Evolutionary conservation across 257 asterid genomes (phyloP), one percentile per base, ranked within the genome.

Genomic region (Asclepias syriaca): DNA sequence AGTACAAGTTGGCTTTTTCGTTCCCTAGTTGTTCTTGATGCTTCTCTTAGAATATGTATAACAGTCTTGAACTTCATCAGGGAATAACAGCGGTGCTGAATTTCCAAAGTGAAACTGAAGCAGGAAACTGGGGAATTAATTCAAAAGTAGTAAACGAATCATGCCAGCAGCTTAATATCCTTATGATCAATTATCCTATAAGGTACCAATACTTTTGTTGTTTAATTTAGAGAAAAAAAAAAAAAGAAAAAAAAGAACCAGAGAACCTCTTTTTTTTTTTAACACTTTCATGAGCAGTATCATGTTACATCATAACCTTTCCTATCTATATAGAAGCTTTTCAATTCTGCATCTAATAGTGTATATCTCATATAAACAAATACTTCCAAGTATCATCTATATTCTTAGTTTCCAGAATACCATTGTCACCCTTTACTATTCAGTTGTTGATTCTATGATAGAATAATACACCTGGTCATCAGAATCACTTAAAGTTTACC

Each of bases 1-100:
- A 55, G 39, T 39, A n/a, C 46, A 24, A 40, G 5, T n/a, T 66
- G 56, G 60, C 11, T 65, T 3, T n/a, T 11, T 3, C 19, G 19
- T 0, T 49, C 21, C 32, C 51, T 27, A 50, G 24, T 15, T n/a
- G n/a, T n/a, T 75, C 63, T 50, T 74, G 51, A 75, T 72, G 74
- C 75, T 79, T 66, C 55, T 40, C n/a, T 56, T 77, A 66, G 78
- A 75, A 71, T 27, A 64, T 64, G 69, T 74, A 46, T 81, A 72
- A 74, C 73, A 67, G 39, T 76, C 79, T 74, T 75, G 79, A 57
- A 68, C 80, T 87, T 76, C 80, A 65, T 72, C 90, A 92, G 98
- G 98, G 99, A 79, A 85, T 95, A 81, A 90, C 98, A 54, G 96
- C 96, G 57, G 96, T 90, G 83, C 82, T 95, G 88, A 95, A 92